Evolutionary conservation across 1,139 yeast genomes (phyloP).

Genomic region (Tardiomyces digboiensis): DNA sequence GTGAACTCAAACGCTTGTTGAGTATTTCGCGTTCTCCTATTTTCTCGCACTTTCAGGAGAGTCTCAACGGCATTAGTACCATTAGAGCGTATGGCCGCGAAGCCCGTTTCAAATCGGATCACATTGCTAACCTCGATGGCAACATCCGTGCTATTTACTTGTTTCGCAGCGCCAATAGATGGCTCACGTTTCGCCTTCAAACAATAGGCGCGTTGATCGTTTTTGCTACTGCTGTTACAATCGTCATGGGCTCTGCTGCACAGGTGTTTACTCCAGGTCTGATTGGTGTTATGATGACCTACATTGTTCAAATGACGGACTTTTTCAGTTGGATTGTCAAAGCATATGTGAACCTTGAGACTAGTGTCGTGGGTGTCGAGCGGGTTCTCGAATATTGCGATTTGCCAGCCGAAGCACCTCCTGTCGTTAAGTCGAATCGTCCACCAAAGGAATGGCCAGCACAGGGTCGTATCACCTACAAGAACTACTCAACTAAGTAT

Average conservation of each 20-base stretch:
- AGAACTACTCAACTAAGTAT: constrained; percentile 56
- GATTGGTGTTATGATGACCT: constrained; percentile 67
- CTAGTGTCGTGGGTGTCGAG: constrained; percentile 68
- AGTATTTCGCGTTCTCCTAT: constrained; percentile 73
- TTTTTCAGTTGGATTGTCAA: constrained; percentile 54
- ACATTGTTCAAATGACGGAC: constrained; percentile 55
- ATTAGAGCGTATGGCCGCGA: constrained; percentile 49
- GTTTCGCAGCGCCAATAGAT: constrained; percentile 51
- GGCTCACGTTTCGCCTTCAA: constrained; percentile 65
- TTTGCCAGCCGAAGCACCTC: constrained; percentile 49
- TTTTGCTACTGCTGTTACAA: constrained; percentile 42
- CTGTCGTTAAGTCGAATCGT: constrained; percentile 20
- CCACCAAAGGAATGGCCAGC: constrained; percentile 53
- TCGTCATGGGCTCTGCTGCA: constrained; percentile 44
- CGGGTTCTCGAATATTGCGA: constrained; percentile 63
- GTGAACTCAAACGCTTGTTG: constrained; percentile 74
- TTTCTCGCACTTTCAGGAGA: constrained; percentile 71
- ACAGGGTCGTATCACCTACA: constrained; percentile 45
- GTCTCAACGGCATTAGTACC: constrained; percentile 60
- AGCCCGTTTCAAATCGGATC: constrained; percentile 43
- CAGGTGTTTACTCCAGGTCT: constrained; percentile 50
- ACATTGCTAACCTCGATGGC: constrained; percentile 51
- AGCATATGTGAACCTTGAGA: constrained; percentile 63
- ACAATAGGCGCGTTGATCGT: constrained; percentile 58
- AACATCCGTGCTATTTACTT: constrained; percentile 51